A percentile compares a stretch with the other conserved stretches of the same genome.
phyloP scores from a whole-genome alignment of 768 basidiomycete genomes.

The Russula abietina region DNA sequence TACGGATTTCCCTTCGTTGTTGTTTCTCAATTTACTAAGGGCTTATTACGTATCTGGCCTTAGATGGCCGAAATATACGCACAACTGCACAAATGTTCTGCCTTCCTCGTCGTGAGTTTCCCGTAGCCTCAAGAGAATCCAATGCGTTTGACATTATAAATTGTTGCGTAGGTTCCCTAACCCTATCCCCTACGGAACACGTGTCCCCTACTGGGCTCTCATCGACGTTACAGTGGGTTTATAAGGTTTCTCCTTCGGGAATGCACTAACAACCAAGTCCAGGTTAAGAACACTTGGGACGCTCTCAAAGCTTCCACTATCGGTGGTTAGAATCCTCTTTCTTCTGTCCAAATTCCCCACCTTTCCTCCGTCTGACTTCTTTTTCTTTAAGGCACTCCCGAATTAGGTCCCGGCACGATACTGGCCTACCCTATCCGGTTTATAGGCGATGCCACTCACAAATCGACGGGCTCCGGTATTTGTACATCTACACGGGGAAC shows the following conservation, averaged over 20 bases:
- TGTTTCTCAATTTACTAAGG: not conserved
- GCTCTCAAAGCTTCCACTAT: not conserved
- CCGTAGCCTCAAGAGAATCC: not conserved
- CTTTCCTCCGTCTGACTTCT: not conserved
- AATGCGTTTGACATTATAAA: not conserved
- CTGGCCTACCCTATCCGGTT: not conserved
- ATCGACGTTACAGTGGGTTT: not conserved
- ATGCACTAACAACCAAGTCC: not conserved
- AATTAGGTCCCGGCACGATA: not conserved
- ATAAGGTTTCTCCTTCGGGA: not conserved
- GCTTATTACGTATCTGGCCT: not conserved
- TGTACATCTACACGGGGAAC: not conserved
- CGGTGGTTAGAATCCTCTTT: not conserved
- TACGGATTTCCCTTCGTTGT: not conserved
- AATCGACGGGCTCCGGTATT: not conserved
- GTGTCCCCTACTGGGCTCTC: slow-evolving; percentile 2
- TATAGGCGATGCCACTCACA: not conserved
- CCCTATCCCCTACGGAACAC: not conserved
- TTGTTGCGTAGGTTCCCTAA: not conserved
- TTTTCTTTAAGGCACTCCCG: not conserved
- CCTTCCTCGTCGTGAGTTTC: not conserved
- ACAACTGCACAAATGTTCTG: not conserved
- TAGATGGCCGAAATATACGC: not conserved
- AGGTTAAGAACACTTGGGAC: not conserved
- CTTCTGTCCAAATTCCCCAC: not conserved